phyloP scores from a whole-genome alignment of 805 yeast genomes.

The Phaffomyces opuntiae region DNA sequence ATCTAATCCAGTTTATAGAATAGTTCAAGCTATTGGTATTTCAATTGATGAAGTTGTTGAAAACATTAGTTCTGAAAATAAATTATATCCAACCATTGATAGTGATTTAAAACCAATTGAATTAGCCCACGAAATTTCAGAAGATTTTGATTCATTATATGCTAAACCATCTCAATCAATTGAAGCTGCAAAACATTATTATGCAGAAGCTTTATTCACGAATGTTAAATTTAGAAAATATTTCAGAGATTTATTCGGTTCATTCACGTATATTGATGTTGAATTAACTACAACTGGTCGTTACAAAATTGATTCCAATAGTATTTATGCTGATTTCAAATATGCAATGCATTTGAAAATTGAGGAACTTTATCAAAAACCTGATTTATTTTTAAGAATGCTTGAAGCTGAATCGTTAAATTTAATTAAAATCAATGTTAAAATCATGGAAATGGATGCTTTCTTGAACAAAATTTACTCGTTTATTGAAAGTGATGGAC shows the following conservation, averaged over 20 bases:
- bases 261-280: constrained; percentile 63
- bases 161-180: constrained; percentile 55
- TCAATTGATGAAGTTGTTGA: constrained; percentile 78
- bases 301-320: constrained; percentile 67
- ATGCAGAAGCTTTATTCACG: constrained; percentile 72
- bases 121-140: constrained; percentile 38
- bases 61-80: constrained; percentile 60
- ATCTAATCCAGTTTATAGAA: constrained; percentile 53
- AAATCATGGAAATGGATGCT: constrained; percentile 31
- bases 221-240: constrained; percentile 75
- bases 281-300: constrained; percentile 79
- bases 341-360: constrained; percentile 81
- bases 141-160: constrained; percentile 37
- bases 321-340: constrained; percentile 83
- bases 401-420: constrained; percentile 83
- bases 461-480: constrained; percentile 40
- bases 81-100: constrained; percentile 70
- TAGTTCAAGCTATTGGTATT: constrained; percentile 68
- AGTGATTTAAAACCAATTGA: constrained; percentile 53
- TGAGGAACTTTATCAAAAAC: constrained; percentile 62
- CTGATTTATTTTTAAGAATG: constrained; percentile 84
- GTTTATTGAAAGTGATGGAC: constrained; percentile 67
- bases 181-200: constrained; percentile 67
- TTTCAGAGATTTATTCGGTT: constrained; percentile 54
- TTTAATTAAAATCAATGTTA: constrained; percentile 57